Conservation (phyloP, 805 yeast species). For the Lachancea lanzarotensis region DNA sequence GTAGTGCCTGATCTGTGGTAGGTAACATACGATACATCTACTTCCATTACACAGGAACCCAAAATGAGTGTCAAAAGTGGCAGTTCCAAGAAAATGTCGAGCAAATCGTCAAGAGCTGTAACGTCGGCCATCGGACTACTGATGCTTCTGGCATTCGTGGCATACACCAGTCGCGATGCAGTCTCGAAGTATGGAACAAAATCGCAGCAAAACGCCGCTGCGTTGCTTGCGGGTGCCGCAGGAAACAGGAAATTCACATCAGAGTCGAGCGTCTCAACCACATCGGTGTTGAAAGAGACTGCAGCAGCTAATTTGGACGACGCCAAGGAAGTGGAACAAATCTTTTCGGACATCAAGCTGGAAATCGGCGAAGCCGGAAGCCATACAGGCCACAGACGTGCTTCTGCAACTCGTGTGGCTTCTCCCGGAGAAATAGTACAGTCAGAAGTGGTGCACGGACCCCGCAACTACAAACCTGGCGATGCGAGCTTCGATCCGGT, state of each 20-base stretch:
- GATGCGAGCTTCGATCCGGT: constrained; percentile 6
- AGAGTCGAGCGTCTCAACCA: not conserved
- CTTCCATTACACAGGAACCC: not conserved
- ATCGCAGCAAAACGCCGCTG: not conserved
- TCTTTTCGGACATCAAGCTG: constrained; percentile 7
- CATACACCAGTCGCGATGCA: constrained; percentile 6
- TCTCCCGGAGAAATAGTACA: constrained; percentile 1
- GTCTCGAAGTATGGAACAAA: not conserved
- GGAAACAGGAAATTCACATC: not conserved
- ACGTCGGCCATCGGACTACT: constrained; percentile 5
- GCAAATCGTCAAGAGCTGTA: constrained; percentile 4
- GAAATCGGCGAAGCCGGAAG: constrained; percentile 6
- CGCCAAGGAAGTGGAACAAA: constrained; percentile 3
- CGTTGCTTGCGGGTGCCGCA: not conserved
- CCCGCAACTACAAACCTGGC: constrained; percentile 5
- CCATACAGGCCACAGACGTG: not conserved
- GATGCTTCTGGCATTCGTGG: constrained; percentile 6
- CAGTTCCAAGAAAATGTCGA: not conserved
- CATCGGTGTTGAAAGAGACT: not conserved
- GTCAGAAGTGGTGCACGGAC: constrained; percentile 7
- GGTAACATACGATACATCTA: not conserved
- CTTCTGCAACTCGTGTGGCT: constrained; percentile 4
- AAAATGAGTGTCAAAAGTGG: constrained; percentile 1
- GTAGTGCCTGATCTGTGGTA: no score
- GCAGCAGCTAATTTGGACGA: constrained; percentile 1